These are phyloP conservation scores for Calocybe indica DNA, from an alignment of 768 basidiomycete species.

Conservation along the genomic window DNA sequence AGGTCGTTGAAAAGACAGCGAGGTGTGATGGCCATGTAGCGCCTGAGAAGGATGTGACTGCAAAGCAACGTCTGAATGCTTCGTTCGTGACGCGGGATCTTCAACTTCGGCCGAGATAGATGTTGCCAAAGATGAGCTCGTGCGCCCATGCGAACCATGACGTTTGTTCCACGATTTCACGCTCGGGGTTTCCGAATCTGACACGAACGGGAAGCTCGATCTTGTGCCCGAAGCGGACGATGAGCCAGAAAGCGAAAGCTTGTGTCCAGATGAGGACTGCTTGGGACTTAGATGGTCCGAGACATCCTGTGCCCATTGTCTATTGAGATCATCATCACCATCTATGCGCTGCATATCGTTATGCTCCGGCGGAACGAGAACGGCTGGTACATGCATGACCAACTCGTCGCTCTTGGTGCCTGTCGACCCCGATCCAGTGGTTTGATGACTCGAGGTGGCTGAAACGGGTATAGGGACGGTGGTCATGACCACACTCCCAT, in stretches of 20 bases:
- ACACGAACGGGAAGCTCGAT: constrained; percentile 8
- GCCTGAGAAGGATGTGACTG: too few relatives aligned
- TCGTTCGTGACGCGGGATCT: background rate
- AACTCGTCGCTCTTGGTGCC: constrained; percentile 3
- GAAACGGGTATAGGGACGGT: constrained; percentile 10
- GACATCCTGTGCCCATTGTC: constrained; percentile 11
- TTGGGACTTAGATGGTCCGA: too few relatives aligned
- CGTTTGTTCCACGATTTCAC: background rate
- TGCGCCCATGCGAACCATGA: background rate
- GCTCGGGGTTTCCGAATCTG: constrained; percentile 8
- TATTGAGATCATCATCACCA: constrained; percentile 10
- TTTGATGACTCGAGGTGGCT: background rate
- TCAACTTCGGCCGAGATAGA: constrained; percentile 6
- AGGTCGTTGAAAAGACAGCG: too few relatives aligned
- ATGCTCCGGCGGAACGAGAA: constrained; percentile 5
- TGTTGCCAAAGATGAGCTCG: constrained; percentile 9
- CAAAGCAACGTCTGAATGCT: too few relatives aligned
- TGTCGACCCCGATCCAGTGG: background rate
- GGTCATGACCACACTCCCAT: background rate
- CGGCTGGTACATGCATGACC: constrained; percentile 23
- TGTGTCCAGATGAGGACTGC: too few relatives aligned
- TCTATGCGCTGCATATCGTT: constrained; percentile 10
- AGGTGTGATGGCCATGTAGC: too few relatives aligned
- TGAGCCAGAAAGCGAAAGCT: background rate
- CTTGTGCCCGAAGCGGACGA: constrained; percentile 1